A percentile compares a stretch with the other conserved stretches of the same genome.
These are phyloP conservation scores for Solanum megistacrolobum DNA, from an alignment of 257 asterid species.

Conservation along the genomic window DNA sequence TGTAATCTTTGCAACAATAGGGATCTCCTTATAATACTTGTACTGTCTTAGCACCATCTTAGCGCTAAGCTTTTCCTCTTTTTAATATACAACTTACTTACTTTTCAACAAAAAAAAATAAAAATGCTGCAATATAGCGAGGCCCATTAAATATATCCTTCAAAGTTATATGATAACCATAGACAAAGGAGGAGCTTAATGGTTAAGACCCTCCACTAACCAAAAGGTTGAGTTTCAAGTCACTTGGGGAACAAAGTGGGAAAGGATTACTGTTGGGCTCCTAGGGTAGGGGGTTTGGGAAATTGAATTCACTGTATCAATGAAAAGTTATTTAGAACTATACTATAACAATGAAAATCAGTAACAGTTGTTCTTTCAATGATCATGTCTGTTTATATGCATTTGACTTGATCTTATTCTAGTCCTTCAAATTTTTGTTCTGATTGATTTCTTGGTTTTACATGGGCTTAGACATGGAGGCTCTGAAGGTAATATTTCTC, in stretches of 20 bases:
- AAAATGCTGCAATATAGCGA: background rate
- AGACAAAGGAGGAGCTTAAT: background rate
- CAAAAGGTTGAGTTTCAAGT: background rate
- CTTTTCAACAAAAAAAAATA: background rate
- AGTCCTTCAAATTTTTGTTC: background rate
- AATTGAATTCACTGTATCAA: background rate
- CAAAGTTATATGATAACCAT: background rate
- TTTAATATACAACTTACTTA: background rate
- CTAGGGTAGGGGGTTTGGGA: background rate
- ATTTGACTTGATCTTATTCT: background rate
- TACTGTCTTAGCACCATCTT: background rate
- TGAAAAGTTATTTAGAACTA: background rate
- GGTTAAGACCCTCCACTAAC: background rate
- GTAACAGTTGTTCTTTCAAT: background rate
- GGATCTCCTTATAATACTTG: background rate
- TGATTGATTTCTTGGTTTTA: background rate
- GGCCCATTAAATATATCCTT: background rate
- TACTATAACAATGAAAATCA: background rate
- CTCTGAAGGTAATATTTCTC: constrained; percentile 12
- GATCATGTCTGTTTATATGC: background rate
- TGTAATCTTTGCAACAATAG: background rate
- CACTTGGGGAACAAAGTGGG: background rate
- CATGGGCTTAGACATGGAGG: constrained; percentile 12
- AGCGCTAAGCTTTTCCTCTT: background rate
- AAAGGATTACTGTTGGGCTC: background rate